Conservation (phyloP, 2,329 filamentous ascomycete species). For the Graphilbum fragrans region DNA sequence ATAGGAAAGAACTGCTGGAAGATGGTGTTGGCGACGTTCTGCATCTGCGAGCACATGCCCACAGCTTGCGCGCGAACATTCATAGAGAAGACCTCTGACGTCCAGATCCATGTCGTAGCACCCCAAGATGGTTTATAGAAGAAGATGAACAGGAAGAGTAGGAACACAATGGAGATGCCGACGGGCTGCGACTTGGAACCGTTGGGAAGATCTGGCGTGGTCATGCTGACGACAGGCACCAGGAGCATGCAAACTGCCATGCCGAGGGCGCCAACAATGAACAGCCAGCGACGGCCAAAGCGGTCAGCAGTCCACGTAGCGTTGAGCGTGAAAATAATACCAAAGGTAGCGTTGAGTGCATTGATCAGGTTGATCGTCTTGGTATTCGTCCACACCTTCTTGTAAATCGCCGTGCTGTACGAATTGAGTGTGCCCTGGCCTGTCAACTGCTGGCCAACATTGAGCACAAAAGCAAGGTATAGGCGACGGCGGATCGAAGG, state of each 20-base stretch:
- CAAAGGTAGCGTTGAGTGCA: slow-evolving; percentile 60
- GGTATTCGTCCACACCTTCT: slow-evolving; percentile 50
- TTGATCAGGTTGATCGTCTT: slow-evolving; percentile 60
- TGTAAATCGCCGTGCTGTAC: slow-evolving; percentile 63
- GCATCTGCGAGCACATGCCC: slow-evolving; percentile 46
- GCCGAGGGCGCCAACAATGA: slow-evolving; percentile 55
- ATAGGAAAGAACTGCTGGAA: slow-evolving; percentile 58
- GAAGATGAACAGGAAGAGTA: slow-evolving; percentile 51
- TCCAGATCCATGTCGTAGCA: slow-evolving; percentile 57
- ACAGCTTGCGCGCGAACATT: slow-evolving; percentile 61
- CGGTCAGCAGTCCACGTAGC: slow-evolving; percentile 63
- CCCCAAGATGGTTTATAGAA: slow-evolving; percentile 57
- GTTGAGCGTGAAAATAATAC: slow-evolving; percentile 61
- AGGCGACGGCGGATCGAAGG: slow-evolving; percentile 55
- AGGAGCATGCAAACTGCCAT: slow-evolving; percentile 62
- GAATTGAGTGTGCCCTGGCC: slow-evolving; percentile 62
- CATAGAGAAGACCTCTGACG: slow-evolving; percentile 54
- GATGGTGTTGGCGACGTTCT: slow-evolving; percentile 51
- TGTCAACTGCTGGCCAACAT: slow-evolving; percentile 59
- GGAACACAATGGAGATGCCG: slow-evolving; percentile 51
- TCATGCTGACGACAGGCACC: slow-evolving; percentile 29
- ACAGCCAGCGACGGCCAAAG: slow-evolving; percentile 57
- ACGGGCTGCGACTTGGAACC: slow-evolving; percentile 44
- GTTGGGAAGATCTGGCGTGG: slow-evolving; percentile 34
- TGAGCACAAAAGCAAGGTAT: slow-evolving; percentile 51